Evolutionary conservation across 768 basidiomycete species (phyloP).

Genomic region (Pleurotus djamor): DNA sequence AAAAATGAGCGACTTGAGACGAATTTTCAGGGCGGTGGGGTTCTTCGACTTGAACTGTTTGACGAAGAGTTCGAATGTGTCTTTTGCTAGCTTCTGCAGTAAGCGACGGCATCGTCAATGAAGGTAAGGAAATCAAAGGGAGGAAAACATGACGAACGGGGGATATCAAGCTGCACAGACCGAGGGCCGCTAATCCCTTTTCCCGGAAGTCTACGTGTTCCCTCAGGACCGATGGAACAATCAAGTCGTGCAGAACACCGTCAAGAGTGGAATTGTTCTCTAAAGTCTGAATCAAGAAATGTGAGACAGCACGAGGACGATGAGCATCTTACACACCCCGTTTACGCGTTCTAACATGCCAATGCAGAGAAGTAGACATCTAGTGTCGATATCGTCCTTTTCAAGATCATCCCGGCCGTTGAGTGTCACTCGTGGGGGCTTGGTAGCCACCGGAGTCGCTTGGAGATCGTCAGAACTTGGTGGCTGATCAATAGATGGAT

Average conservation of each 20-base stretch:
- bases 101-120: background rate
- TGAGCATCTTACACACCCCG: conserved; percentile 47
- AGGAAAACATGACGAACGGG: conserved; percentile 32
- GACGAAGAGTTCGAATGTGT: conserved; percentile 61
- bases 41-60: conserved; percentile 55
- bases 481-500: background rate
- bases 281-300: conserved; percentile 42
- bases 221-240: conserved; percentile 80
- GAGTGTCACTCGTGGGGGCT: conserved; percentile 15
- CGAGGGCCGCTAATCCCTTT: conserved; percentile 66
- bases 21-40: conserved; percentile 56
- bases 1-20: conserved; percentile 78
- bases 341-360: conserved; percentile 87
- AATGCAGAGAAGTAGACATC: conserved; percentile 75
- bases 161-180: conserved; percentile 75
- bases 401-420: conserved; percentile 45
- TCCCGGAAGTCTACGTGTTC: conserved; percentile 68
- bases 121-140: background rate
- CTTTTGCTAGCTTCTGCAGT: conserved; percentile 17
- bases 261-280: conserved; percentile 71
- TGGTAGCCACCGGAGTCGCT: conserved; percentile 22
- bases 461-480: conserved; percentile 19
- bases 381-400: conserved; percentile 64
- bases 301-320: background rate
- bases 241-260: conserved; percentile 73